Percentiles rank a stretch among this genome's conserved stretches.
These are phyloP conservation scores for Rugonectria rugulosa DNA, from an alignment of 2,329 filamentous ascomycete genomes.

Conservation along the genomic window DNA sequence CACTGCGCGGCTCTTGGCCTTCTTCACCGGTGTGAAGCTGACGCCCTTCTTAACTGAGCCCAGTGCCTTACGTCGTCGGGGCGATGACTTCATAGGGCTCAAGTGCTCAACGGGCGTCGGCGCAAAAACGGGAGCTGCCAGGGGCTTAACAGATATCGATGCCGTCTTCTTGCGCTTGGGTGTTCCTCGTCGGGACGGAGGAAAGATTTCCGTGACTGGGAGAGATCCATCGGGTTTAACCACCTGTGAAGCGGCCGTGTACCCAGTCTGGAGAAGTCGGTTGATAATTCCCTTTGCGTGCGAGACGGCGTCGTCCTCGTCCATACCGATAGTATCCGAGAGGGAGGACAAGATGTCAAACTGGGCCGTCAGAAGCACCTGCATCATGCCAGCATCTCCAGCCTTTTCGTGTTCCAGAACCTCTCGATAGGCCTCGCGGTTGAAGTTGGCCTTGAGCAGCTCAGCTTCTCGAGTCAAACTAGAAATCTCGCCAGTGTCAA, in stretches of 20 bases:
- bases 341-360: constrained; percentile 90
- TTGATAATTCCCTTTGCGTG: constrained; percentile 80
- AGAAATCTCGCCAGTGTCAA: constrained; percentile 69
- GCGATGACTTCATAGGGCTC: constrained; percentile 76
- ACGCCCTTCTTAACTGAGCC: constrained; percentile 72
- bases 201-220: constrained; percentile 69
- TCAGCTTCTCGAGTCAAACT: constrained; percentile 84
- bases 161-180: constrained; percentile 74
- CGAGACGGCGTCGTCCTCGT: constrained; percentile 80
- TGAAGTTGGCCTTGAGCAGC: constrained; percentile 82
- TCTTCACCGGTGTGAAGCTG: constrained; percentile 83
- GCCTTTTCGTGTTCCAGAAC: constrained; percentile 85
- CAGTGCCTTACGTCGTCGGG: constrained; percentile 76
- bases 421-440: constrained; percentile 78
- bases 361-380: constrained; percentile 86
- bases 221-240: constrained; percentile 85
- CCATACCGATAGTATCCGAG: constrained; percentile 81
- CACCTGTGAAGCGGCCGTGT: constrained; percentile 77
- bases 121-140: constrained; percentile 53
- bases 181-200: constrained; percentile 76
- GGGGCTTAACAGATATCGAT: constrained; percentile 51
- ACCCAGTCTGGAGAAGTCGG: constrained; percentile 79
- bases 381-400: constrained; percentile 79
- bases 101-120: constrained; percentile 43
- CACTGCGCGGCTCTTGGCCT: constrained; percentile 78